Conservation (phyloP, 2,329 filamentous ascomycete genomes). For the Coccinonectria pachysandricola region DNA sequence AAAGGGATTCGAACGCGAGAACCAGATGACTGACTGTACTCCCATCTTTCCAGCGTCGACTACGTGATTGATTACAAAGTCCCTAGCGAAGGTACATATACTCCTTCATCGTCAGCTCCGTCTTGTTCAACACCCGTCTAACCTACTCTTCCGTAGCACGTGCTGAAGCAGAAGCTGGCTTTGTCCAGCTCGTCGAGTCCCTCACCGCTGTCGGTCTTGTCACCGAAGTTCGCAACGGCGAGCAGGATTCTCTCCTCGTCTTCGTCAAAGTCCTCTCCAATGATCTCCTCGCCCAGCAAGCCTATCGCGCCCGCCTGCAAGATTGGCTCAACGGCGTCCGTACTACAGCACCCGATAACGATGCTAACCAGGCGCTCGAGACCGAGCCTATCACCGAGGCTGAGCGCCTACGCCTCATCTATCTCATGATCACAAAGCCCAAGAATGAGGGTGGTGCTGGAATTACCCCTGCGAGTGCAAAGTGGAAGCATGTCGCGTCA, state of each 20-base stretch:
- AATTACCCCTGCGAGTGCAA: conserved; percentile 56
- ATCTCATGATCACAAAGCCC: conserved; percentile 70
- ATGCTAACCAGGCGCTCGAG: conserved; percentile 57
- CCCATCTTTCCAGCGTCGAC: conserved; percentile 57
- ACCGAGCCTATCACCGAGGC: conserved; percentile 75
- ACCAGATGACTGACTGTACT: conserved; percentile 8
- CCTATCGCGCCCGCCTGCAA: conserved; percentile 78
- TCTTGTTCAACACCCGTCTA: no score
- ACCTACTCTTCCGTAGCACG: no score
- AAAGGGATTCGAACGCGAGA: no score
- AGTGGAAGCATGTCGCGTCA: conserved; percentile 63
- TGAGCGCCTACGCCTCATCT: conserved; percentile 78
- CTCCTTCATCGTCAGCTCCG: conserved; percentile 1
- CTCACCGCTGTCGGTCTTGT: conserved; percentile 72
- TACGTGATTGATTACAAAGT: conserved; percentile 79
- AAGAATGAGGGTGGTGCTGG: conserved; percentile 68
- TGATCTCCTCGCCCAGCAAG: conserved; percentile 63
- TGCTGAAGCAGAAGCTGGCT: conserved; percentile 59
- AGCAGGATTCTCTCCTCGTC: conserved; percentile 64
- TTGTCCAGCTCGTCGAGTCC: conserved; percentile 65
- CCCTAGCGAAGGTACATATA: conserved; percentile 47
- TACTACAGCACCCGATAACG: conserved; percentile 62
- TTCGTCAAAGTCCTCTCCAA: conserved; percentile 74
- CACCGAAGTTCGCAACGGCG: conserved; percentile 76
- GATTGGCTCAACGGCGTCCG: conserved; percentile 92